Conservation (phyloP, 345 rosid species). For the Arabidopsis suecica region DNA sequence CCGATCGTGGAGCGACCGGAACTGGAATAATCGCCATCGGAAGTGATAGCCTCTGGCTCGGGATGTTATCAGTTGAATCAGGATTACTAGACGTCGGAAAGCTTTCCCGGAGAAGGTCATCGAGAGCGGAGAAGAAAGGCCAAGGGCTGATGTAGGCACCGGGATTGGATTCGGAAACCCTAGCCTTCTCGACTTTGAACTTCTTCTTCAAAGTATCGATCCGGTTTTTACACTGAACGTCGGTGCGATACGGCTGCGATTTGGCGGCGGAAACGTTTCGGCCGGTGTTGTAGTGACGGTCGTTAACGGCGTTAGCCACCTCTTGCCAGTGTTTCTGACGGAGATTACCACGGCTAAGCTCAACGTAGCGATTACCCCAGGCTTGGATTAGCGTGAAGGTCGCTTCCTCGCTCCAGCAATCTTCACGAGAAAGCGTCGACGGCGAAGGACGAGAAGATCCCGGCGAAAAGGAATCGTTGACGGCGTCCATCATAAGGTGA, state of each 20-base stretch:
- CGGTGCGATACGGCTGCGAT: constrained; percentile 87
- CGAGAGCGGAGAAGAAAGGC: constrained; percentile 86
- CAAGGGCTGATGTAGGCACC: constrained; percentile 62
- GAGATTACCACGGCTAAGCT: constrained; percentile 89
- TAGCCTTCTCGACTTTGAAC: constrained; percentile 89
- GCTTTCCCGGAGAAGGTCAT: constrained; percentile 72
- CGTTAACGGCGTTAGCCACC: constrained; percentile 92
- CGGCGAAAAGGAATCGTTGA: constrained; percentile 49
- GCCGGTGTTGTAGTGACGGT: constrained; percentile 65
- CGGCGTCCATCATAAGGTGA: constrained; percentile 44
- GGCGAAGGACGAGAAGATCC: constrained; percentile 61
- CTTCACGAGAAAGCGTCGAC: constrained; percentile 67
- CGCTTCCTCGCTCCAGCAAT: constrained; percentile 99
- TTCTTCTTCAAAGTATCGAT: constrained; percentile 97
- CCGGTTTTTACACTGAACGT: constrained; percentile 98
- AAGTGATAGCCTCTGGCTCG: constrained; percentile 47
- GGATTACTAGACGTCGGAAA: constrained; percentile 51
- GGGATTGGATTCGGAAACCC: constrained; percentile 61
- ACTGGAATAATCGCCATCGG: constrained; percentile 47
- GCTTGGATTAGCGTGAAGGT: constrained; percentile 90
- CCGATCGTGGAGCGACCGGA: constrained; percentile 51
- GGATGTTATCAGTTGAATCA: constrained; percentile 38
- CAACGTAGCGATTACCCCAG: constrained; percentile 91
- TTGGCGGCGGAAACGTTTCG: constrained; percentile 56
- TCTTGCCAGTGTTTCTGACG: constrained; percentile 99